Evolutionary conservation across 768 basidiomycete species (phyloP), one percentile per base, ranked within the genome.

Genomic region (Guyanaporus albipodus): DNA sequence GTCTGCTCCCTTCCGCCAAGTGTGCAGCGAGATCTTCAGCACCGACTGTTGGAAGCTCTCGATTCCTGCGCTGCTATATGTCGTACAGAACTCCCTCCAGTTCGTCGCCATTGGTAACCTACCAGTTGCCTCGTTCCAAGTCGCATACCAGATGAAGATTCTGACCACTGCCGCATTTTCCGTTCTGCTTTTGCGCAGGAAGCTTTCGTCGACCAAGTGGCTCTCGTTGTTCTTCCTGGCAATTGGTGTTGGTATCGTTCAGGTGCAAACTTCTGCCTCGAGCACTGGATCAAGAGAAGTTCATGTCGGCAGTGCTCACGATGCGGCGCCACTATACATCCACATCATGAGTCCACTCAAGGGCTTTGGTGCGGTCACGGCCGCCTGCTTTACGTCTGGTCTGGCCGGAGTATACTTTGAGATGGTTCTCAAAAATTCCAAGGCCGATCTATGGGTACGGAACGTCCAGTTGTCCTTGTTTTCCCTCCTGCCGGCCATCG

Each of bases 61-160:
- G 26, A 94, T 99, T 53, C 95, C 95, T 1, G 94, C 95, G 17
- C 76, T 96, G 51, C 85, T 97, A 55, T 97, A 96, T 60, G 85
- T 93, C 54, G 78, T 95, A n/a, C 91, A 98, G 68, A 97, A 97
- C 66, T 88, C 90, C 31, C 81, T 99, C 19, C 96, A 98, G 67
- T 99, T 95, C 67, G 91, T 96, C 55, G 96, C 96, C 19, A 86
- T 95, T 51, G 81, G 82, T 54, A 98, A 99, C 68, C 80, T 99
- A 48, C 91, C 91, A 31, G 94, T 92, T 43, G 95, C 96, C 12
- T 91, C 95, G 3, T 99, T 97, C 72, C 95, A 98, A 66, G 92
- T 97, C 52, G 90, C 89, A 8, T 95, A 97, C 66, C 93, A 97
- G 69, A 94, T 97, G 93, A 97, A 97, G 69, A 97, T 97, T 63